Conservation (phyloP, 2,329 filamentous ascomycete genomes). For the Cytospora leucostoma region DNA sequence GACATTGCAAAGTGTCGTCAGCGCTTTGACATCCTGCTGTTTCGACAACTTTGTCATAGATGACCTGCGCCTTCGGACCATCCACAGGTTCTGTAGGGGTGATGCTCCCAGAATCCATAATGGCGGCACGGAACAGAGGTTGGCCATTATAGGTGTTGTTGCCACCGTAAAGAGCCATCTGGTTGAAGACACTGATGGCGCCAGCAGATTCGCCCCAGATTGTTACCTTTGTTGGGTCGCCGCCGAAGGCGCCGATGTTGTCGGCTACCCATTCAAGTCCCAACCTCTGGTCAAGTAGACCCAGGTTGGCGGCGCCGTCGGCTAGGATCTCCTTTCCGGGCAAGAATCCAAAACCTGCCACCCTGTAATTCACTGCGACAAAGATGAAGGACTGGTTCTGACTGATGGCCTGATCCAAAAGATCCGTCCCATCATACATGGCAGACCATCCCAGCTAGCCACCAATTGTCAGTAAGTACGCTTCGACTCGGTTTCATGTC, state of each 20-base stretch:
- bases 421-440: conserved; percentile 54
- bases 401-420: conserved; percentile 48
- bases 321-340: conserved; percentile 66
- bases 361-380: conserved; percentile 76
- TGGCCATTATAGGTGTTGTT: conserved; percentile 74
- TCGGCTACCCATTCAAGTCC: conserved; percentile 76
- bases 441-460: conserved; percentile 48
- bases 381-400: conserved; percentile 68
- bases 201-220: conserved; percentile 77
- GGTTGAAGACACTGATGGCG: conserved; percentile 72
- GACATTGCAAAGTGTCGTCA: conserved; percentile 62
- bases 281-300: conserved; percentile 71
- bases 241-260: conserved; percentile 76
- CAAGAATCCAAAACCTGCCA: conserved; percentile 74
- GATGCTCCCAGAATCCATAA: conserved; percentile 74
- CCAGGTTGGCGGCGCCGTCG: conserved; percentile 70
- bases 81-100: conserved; percentile 66
- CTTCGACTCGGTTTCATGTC: background rate
- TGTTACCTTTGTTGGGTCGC: conserved; percentile 75
- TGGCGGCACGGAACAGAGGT: conserved; percentile 71
- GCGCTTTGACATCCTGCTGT: conserved; percentile 62
- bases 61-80: conserved; percentile 62
- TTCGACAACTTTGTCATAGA: conserved; percentile 64
- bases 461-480: background rate
- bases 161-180: conserved; percentile 74